phyloP scores from a whole-genome alignment of 208 protist species.

The Trypanosoma avium region DNA sequence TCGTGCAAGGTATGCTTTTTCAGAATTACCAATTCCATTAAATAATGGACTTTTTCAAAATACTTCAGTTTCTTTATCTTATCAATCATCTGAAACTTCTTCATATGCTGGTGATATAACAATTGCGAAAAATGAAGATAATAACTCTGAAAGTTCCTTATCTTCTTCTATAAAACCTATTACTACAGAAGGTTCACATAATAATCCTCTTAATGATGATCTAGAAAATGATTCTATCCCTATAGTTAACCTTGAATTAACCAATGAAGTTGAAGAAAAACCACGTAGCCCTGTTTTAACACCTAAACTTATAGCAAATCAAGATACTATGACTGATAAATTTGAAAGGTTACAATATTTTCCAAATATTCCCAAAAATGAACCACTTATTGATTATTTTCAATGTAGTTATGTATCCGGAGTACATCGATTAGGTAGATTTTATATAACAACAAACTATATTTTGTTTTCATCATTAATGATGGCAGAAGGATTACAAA shows the following conservation, averaged over 20 bases:
- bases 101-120: neutral
- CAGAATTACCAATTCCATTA: neutral
- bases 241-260: neutral
- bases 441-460: constrained; percentile 50
- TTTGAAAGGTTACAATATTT: constrained; percentile 38
- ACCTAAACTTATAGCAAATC: neutral
- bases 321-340: constrained; percentile 1
- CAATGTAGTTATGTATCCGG: constrained; percentile 58
- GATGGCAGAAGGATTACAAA: constrained; percentile 39
- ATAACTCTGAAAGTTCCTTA: neutral
- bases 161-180: neutral
- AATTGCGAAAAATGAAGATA: constrained; percentile 2
- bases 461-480: constrained; percentile 61
- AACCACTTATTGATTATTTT: constrained; percentile 44
- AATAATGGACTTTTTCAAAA: neutral
- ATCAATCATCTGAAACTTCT: neutral
- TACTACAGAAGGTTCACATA: neutral
- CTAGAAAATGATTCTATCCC: neutral
- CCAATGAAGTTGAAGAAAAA: constrained; percentile 1
- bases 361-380: constrained; percentile 33
- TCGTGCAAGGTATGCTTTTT: constrained; percentile 39
- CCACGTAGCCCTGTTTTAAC: neutral
- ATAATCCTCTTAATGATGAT: neutral
- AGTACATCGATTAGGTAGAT: constrained; percentile 47
- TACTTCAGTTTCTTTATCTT: neutral